Conservation (phyloP, 305 asterid species). For the Fraxinus angustifolia region DNA sequence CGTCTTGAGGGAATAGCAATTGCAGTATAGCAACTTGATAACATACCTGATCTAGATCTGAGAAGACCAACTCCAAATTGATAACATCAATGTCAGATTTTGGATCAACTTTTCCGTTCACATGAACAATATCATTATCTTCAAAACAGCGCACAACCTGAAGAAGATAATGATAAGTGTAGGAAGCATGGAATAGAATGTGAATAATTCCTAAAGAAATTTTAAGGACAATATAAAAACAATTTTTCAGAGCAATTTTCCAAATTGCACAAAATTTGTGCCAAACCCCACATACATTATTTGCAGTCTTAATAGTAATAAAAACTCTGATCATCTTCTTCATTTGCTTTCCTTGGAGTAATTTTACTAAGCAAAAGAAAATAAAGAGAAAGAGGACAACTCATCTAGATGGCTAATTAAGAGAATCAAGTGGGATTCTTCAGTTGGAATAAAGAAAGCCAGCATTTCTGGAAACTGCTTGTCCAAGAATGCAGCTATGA, state of each 20-base stretch:
- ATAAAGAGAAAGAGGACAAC: neutral
- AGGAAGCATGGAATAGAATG: constrained; percentile 16
- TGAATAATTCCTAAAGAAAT: neutral
- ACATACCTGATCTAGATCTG: constrained; percentile 93
- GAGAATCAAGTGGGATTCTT: neutral
- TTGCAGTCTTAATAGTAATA: neutral
- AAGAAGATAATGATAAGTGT: constrained; percentile 9
- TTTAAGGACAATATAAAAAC: neutral
- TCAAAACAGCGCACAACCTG: constrained; percentile 98
- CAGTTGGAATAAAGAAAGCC: neutral
- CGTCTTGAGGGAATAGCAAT: constrained; percentile 6
- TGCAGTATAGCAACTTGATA: constrained; percentile 18
- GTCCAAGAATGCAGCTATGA: neutral
- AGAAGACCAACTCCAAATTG: constrained; percentile 83
- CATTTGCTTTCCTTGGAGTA: neutral
- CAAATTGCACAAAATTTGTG: neutral
- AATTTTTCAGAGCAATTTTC: neutral
- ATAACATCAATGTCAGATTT: constrained; percentile 88
- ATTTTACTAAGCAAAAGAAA: neutral
- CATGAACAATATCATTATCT: constrained; percentile 96
- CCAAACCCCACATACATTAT: neutral
- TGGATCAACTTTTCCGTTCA: constrained; percentile 89
- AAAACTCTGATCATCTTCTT: neutral
- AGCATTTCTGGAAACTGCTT: neutral
- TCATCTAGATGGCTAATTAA: neutral